These are phyloP conservation scores for Corchorus olitorius DNA, from an alignment of 345 rosid species.

Conservation along the genomic window DNA sequence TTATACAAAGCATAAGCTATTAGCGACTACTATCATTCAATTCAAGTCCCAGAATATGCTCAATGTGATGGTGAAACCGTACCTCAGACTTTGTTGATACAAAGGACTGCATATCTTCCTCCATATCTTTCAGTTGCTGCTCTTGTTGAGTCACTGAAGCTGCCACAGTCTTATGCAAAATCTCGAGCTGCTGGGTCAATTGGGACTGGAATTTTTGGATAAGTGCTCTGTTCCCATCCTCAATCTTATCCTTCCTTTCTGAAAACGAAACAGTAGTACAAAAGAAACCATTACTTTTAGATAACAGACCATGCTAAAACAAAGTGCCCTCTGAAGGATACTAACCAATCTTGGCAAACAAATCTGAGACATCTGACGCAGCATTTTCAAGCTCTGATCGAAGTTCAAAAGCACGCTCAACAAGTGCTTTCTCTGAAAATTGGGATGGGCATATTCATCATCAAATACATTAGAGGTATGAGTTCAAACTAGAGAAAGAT, in stretches of 20 bases:
- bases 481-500: background rate
- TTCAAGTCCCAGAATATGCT: background rate
- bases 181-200: slow-evolving; percentile 78
- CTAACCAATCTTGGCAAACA: slow-evolving; percentile 88
- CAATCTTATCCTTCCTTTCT: slow-evolving; percentile 95
- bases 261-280: slow-evolving; percentile 33
- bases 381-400: slow-evolving; percentile 85
- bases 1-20: slow-evolving; percentile 26
- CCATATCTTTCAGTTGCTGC: slow-evolving; percentile 86
- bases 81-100: slow-evolving; percentile 88
- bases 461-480: background rate
- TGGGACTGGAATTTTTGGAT: slow-evolving; percentile 81
- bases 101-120: slow-evolving; percentile 93
- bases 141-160: slow-evolving; percentile 88
- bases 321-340: slow-evolving; percentile 21
- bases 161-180: slow-evolving; percentile 86
- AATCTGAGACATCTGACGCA: slow-evolving; percentile 79
- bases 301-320: slow-evolving; percentile 6
- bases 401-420: slow-evolving; percentile 85
- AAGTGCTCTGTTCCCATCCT: slow-evolving; percentile 76
- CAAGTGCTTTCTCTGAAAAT: slow-evolving; percentile 73
- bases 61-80: slow-evolving; percentile 1
- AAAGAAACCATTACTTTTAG: slow-evolving; percentile 19
- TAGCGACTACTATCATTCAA: slow-evolving; percentile 12
- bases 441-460: slow-evolving; percentile 7